Conservation (phyloP, 75 land plant genomes). For the Pinus albicaulis region DNA sequence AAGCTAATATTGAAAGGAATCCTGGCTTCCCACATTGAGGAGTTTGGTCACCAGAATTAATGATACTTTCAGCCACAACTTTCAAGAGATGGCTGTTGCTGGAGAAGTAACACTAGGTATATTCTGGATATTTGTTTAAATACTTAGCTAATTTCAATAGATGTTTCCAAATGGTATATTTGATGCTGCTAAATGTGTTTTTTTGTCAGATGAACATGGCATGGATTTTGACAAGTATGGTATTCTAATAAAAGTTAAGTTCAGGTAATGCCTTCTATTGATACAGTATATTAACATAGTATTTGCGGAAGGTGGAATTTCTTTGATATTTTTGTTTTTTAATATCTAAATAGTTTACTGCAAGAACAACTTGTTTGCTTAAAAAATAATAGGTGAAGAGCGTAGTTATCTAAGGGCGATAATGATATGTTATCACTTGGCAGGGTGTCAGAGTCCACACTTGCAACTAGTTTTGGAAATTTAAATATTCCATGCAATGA, state of each 20-base stretch:
- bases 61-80: constrained; percentile 85
- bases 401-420: not conserved
- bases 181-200: not conserved
- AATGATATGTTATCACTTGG: not conserved
- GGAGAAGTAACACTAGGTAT: constrained; percentile 95
- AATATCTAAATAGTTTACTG: not conserved
- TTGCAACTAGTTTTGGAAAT: no score
- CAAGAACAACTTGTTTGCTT: not conserved
- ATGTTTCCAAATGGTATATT: not conserved
- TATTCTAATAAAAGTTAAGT: constrained; percentile 95
- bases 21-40: constrained; percentile 86
- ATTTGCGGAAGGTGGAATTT: not conserved
- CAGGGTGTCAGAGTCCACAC: no score
- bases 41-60: constrained; percentile 79
- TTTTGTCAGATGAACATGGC: constrained; percentile 81
- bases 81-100: constrained; percentile 97
- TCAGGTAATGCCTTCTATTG: constrained; percentile 57
- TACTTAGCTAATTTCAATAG: not conserved
- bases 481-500: no score
- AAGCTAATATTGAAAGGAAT: constrained; percentile 39
- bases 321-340: not conserved
- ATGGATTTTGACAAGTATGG: constrained; percentile 87
- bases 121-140: not conserved
- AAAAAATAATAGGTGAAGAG: not conserved
- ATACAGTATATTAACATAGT: constrained; percentile 3